Percentiles rank a stretch among this genome's conserved stretches.
These are phyloP conservation scores for Metschnikowia gelsemii DNA, from an alignment of 805 yeast species.

Conservation along the genomic window DNA sequence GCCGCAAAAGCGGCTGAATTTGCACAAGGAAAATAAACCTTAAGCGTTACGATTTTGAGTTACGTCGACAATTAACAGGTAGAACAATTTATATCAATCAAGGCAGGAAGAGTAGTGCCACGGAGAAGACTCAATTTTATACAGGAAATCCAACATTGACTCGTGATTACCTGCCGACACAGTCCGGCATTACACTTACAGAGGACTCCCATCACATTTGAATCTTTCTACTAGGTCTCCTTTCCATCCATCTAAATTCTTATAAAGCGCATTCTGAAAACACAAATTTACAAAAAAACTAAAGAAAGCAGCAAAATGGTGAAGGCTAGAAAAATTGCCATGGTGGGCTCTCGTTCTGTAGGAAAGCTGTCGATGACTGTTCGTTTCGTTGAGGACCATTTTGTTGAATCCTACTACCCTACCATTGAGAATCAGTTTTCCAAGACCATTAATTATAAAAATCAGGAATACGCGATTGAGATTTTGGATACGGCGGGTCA, in stretches of 20 bases:
- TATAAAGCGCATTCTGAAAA: no score
- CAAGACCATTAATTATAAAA: constrained; percentile 64
- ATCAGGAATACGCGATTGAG: constrained; percentile 76
- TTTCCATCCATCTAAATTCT: no score
- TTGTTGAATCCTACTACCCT: constrained; percentile 86
- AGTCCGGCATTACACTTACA: not conserved
- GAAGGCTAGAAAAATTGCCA: constrained; percentile 73
- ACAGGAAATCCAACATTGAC: not conserved
- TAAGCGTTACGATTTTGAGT: no score
- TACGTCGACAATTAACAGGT: no score
- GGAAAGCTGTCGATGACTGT: constrained; percentile 86
- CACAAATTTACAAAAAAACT: no score
- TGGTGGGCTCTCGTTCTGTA: constrained; percentile 84
- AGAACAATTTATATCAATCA: no score
- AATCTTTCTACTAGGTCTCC: no score
- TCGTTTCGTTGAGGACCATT: constrained; percentile 83
- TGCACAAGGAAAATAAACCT: no score
- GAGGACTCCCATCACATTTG: not conserved
- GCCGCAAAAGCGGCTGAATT: no score
- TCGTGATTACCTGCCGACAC: not conserved
- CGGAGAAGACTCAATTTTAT: not conserved
- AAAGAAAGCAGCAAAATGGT: constrained; percentile 35
- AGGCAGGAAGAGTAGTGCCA: not conserved
- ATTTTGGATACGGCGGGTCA: constrained; percentile 92
- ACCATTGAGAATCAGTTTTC: constrained; percentile 85